Conservation (phyloP, 768 basidiomycete species). For the Hericium rajendrae region DNA sequence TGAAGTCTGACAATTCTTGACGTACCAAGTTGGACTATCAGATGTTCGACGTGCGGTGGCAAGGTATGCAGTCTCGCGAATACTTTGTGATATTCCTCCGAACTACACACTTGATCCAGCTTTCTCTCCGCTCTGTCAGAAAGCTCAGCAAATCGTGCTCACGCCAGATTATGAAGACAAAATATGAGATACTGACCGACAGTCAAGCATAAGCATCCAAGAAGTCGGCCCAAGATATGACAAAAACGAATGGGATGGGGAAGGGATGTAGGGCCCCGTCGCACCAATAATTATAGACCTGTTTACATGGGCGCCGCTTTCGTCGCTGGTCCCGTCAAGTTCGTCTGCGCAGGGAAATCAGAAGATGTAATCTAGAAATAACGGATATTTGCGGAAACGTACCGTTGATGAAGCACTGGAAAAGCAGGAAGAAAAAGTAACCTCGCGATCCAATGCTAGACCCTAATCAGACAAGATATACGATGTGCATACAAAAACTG, state of each 20-base stretch:
- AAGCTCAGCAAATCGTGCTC: neutral
- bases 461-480: neutral
- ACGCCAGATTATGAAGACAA: neutral
- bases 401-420: constrained; percentile 89
- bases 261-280: constrained; percentile 67
- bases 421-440: constrained; percentile 89
- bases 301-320: constrained; percentile 50
- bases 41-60: constrained; percentile 64
- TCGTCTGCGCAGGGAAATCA: constrained; percentile 33
- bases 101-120: constrained; percentile 73
- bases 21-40: constrained; percentile 73
- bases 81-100: constrained; percentile 58
- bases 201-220: constrained; percentile 69
- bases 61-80: constrained; percentile 54
- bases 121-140: constrained; percentile 71
- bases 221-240: constrained; percentile 72
- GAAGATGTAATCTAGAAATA: neutral
- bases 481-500: neutral
- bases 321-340: constrained; percentile 63
- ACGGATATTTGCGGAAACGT: constrained; percentile 13
- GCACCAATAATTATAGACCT: constrained; percentile 69
- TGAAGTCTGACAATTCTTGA: neutral
- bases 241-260: constrained; percentile 76
- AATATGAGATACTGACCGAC: constrained; percentile 45
- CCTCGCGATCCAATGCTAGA: constrained; percentile 70